Evolutionary conservation across 306 rosid species (phyloP).

Genomic region (Cucurbita pepo): DNA sequence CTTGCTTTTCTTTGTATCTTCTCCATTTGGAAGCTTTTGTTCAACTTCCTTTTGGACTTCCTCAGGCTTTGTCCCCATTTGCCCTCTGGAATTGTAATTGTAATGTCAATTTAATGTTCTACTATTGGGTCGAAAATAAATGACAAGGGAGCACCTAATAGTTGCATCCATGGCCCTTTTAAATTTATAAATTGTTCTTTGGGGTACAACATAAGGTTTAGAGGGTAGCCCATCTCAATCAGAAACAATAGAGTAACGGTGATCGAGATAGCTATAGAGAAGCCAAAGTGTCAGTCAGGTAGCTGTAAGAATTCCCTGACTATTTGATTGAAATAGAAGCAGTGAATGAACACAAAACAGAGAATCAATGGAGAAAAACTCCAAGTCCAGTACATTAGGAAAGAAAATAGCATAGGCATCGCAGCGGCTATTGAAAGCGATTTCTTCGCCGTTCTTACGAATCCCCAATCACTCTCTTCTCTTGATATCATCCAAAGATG

Average conservation of each 20-base stretch:
- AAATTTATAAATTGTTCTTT: not conserved
- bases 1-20: constrained; percentile 10
- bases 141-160: not conserved
- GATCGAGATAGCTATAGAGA: not conserved
- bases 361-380: not conserved
- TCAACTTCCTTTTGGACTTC: constrained; percentile 13
- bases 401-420: no score
- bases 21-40: constrained; percentile 20
- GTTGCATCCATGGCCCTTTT: not conserved
- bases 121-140: not conserved
- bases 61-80: constrained; percentile 26
- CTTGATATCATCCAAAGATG: no score
- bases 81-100: constrained; percentile 22
- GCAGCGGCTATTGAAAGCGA: no score
- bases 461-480: no score
- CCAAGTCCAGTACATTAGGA: not conserved
- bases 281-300: not conserved
- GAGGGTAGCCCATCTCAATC: not conserved
- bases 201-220: no score
- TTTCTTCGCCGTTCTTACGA: no score
- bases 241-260: not conserved
- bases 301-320: not conserved
- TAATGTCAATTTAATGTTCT: not conserved
- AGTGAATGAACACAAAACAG: not conserved
- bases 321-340: not conserved